Base-by-base conservation (phyloP, 192 early-diverging fungal genomes). In the Coemansia sp. region DNA sequence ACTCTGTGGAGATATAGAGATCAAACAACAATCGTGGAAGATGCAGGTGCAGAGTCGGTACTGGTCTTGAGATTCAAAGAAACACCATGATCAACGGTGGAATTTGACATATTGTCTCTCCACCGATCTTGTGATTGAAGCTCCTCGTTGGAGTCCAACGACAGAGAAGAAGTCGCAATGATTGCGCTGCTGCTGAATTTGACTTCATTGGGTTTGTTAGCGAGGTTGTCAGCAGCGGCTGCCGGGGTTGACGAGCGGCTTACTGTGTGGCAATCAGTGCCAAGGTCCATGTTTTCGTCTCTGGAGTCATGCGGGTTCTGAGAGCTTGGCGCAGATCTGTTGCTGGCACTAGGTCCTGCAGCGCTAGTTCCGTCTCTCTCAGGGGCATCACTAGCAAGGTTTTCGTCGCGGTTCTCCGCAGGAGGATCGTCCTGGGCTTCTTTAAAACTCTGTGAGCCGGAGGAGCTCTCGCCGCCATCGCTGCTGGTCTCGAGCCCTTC, bases 181-280 rank as follows among this genome's bases (percentile, higher is more conserved):
- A 63, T 72, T 19, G 63, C 38, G 58, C 56, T 61, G 45, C 37
- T 45, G 10, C 51, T 43, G 41, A 72, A 58, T 22, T 58, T 71
- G 39, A 66, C 49, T 4, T 43, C 61, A 20, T 68, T 64, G 49
- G 49, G 16, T n/a, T 44, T 56, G 41, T 59, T 40, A 0, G 53
- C 43, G 37, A 17, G 46, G 59, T 45, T 11, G 37, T 50, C 65
- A 61, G 67, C 46, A 40, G 67, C 25, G 17, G 64, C 50, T 40
- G 69, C 68, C 12, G 71, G 68, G 11, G 68, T 68, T 14, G 65
- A 66, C 42, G 68, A 45, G 62, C 71, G 64, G 65, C 68, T 76
- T 38, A 89, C 82, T 25, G 85, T 72, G 43, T 85, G 87, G 85
- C 88, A 86, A 61, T 86, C 91, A 54, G 91, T 90, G 43, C 81